These are phyloP conservation scores for Picocystis sp. DNA, from an alignment of 163 green algal species.

Conservation along the genomic window DNA sequence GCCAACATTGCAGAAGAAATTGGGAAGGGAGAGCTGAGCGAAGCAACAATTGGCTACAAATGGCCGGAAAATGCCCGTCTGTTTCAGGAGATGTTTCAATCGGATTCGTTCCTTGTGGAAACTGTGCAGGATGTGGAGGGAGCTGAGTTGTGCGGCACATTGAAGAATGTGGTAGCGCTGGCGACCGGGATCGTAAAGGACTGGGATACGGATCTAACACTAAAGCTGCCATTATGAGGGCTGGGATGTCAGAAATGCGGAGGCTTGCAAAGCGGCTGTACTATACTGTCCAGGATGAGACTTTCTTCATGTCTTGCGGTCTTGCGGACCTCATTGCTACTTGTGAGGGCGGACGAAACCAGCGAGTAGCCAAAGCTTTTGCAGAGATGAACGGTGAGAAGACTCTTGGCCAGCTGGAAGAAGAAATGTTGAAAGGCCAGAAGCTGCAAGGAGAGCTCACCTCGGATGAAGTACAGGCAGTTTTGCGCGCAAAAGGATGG, in stretches of 20 bases:
- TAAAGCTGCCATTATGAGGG: conserved; percentile 47
- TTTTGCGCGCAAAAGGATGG: conserved; percentile 19
- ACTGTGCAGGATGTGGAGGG: conserved; percentile 41
- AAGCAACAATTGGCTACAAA: conserved; percentile 50
- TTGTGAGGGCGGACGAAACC: conserved; percentile 57
- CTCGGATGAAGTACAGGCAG: conserved; percentile 48
- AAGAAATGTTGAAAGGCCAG: conserved; percentile 47
- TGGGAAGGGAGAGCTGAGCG: conserved; percentile 23
- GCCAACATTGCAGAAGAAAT: conserved; percentile 50
- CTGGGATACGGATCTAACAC: conserved; percentile 41
- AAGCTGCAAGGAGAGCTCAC: conserved; percentile 70
- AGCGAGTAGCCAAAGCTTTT: conserved; percentile 36
- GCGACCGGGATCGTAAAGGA: conserved; percentile 45
- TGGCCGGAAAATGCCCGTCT: conserved; percentile 26
- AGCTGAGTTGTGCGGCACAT: conserved; percentile 59
- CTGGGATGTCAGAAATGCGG: conserved; percentile 52
- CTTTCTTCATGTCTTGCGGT: conserved; percentile 47
- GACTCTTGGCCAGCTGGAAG: conserved; percentile 40
- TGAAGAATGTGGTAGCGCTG: conserved; percentile 66
- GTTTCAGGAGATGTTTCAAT: conserved; percentile 44
- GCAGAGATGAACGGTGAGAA: conserved; percentile 9
- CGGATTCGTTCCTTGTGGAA: conserved; percentile 38
- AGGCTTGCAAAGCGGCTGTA: conserved; percentile 30
- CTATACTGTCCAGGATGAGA: conserved; percentile 41
- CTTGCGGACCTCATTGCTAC: conserved; percentile 58